Evolutionary conservation across 495 filamentous ascomycete genomes (phyloP).

Genomic region (Trichoderma parareesei): DNA sequence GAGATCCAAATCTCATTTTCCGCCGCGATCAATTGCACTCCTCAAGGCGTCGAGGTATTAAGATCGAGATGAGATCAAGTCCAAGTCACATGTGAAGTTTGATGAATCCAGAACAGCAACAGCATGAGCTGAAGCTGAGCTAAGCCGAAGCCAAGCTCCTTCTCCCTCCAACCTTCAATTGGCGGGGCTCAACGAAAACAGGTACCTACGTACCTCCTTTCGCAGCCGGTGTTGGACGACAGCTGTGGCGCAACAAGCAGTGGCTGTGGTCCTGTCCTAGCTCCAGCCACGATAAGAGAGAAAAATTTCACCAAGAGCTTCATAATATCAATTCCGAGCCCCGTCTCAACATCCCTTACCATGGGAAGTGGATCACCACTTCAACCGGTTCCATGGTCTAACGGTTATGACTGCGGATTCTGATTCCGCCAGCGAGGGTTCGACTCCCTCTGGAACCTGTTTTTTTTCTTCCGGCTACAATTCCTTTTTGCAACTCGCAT

Average conservation of each 20-base stretch:
- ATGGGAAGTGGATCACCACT: constrained; percentile 3
- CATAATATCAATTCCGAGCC: background rate
- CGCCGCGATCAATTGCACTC: no score
- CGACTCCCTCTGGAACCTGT: constrained; percentile 4
- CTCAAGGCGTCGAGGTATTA: no score
- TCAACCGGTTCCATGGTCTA: constrained; percentile 4
- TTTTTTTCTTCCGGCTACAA: background rate
- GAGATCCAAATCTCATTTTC: no score
- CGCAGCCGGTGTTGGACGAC: no score
- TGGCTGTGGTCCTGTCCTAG: no score
- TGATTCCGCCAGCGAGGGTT: constrained; percentile 10
- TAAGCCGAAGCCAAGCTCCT: background rate
- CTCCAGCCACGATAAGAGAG: no score
- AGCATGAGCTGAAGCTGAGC: background rate
- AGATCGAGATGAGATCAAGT: no score
- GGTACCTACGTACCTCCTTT: background rate
- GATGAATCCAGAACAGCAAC: no score
- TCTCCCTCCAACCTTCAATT: background rate
- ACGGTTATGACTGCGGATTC: constrained; percentile 9
- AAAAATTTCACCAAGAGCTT: background rate
- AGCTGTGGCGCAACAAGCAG: no score
- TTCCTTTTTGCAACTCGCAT: no score
- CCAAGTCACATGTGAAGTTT: background rate
- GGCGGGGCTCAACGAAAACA: background rate
- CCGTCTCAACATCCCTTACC: background rate